Percentiles rank a stretch among this genome's conserved stretches.
These are phyloP conservation scores for Cladosporium sp. DNA, from an alignment of 2,329 filamentous ascomycete species.

Conservation along the genomic window DNA sequence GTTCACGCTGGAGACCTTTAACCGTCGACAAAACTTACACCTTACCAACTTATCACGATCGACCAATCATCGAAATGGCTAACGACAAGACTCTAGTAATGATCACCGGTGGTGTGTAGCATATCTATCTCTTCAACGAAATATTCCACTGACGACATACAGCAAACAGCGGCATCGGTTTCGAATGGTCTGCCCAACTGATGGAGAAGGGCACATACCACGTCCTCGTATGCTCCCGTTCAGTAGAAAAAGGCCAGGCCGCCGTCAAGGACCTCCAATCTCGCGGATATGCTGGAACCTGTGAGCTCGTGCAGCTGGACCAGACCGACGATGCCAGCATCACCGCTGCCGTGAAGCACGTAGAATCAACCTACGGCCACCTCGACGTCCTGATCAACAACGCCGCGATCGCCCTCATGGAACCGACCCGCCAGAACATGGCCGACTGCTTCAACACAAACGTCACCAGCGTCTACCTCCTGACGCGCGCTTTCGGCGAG, in stretches of 20 bases:
- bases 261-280: slow-evolving; percentile 27
- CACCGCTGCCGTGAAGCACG: slow-evolving; percentile 18
- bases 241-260: not conserved
- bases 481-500: slow-evolving; percentile 22
- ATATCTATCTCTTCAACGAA: too few relatives aligned
- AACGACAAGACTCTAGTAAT: slow-evolving; percentile 4
- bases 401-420: slow-evolving; percentile 27
- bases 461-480: slow-evolving; percentile 20
- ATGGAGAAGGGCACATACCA: too few relatives aligned
- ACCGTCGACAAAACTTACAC: too few relatives aligned
- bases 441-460: slow-evolving; percentile 28
- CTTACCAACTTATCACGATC: too few relatives aligned
- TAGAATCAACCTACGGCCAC: slow-evolving; percentile 15
- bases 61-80: not conserved
- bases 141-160: too few relatives aligned
- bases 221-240: too few relatives aligned
- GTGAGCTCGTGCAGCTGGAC: slow-evolving; percentile 24
- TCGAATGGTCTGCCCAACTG: too few relatives aligned
- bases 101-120: slow-evolving; percentile 10
- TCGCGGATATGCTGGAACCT: slow-evolving; percentile 16
- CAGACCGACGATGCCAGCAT: slow-evolving; percentile 22
- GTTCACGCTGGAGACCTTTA: too few relatives aligned
- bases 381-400: slow-evolving; percentile 39
- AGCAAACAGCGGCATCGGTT: too few relatives aligned
- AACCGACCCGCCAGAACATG: slow-evolving; percentile 13